These are phyloP conservation scores for Kwoniella dendrophila DNA, from an alignment of 768 basidiomycete genomes.

Conservation along the genomic window DNA sequence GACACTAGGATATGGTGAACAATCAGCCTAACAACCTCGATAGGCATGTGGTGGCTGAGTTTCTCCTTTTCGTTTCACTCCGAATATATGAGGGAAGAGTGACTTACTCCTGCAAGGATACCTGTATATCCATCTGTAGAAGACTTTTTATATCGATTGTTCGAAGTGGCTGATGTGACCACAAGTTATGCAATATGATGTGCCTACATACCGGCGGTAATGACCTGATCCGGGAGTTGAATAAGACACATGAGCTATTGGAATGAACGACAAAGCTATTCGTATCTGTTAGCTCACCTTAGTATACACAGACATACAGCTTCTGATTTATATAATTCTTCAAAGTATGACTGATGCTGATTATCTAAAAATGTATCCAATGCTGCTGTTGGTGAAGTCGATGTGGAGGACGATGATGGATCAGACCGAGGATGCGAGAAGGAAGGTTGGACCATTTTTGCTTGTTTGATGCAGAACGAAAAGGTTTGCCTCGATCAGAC, in stretches of 20 bases:
- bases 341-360: constrained; percentile 49
- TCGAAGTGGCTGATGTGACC: constrained; percentile 39
- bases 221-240: neutral
- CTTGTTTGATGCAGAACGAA: neutral
- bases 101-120: constrained; percentile 34
- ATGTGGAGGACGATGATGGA: constrained; percentile 1
- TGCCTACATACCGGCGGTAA: constrained; percentile 52
- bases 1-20: constrained; percentile 12
- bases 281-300: constrained; percentile 29
- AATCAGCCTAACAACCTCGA: neutral
- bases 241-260: neutral
- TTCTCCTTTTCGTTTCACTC: no score
- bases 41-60: neutral
- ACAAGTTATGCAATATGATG: constrained; percentile 49
- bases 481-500: neutral
- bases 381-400: constrained; percentile 41
- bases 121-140: constrained; percentile 26
- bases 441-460: constrained; percentile 48
- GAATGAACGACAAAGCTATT: neutral
- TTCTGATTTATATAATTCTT: constrained; percentile 50
- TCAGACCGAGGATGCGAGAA: constrained; percentile 37
- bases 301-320: constrained; percentile 53
- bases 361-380: constrained; percentile 50
- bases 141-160: constrained; percentile 38
- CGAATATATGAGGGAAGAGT: neutral